Evolutionary conservation across 2,329 filamentous ascomycete genomes (phyloP).

Genomic region (Verticillium tricorpus): DNA sequence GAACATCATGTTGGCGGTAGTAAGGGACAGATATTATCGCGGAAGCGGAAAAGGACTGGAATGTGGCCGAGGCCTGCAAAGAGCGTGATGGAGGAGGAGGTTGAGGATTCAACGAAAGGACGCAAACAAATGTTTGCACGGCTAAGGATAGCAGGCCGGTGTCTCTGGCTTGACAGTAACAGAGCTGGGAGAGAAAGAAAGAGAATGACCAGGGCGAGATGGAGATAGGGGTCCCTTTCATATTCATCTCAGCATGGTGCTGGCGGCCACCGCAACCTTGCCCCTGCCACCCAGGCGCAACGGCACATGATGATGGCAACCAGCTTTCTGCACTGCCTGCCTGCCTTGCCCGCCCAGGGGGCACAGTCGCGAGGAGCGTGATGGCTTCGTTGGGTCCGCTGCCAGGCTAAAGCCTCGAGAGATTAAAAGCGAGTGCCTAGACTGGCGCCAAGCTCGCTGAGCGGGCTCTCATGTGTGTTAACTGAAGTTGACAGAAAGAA

Average conservation of each 20-base stretch:
- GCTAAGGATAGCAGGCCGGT: slow-evolving; percentile 7
- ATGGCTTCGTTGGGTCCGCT: neutral
- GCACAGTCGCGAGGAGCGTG: neutral
- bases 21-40: slow-evolving; percentile 3
- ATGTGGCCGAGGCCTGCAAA: slow-evolving; percentile 27
- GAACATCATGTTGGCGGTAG: slow-evolving; percentile 11
- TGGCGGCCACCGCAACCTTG: neutral
- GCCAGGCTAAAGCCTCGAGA: neutral
- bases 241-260: neutral
- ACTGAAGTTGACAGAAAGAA: neutral
- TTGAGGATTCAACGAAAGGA: slow-evolving; percentile 30
- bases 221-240: neutral
- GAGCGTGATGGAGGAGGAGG: slow-evolving; percentile 19
- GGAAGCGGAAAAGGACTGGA: slow-evolving; percentile 22
- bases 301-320: neutral
- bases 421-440: neutral
- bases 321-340: neutral
- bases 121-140: slow-evolving; percentile 18
- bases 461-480: neutral
- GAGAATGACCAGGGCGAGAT: slow-evolving; percentile 1
- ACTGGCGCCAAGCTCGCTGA: neutral
- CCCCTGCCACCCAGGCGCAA: neutral
- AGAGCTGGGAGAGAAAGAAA: slow-evolving; percentile 4
- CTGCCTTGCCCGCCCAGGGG: neutral
- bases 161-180: slow-evolving; percentile 10